These are phyloP conservation scores for Handroanthus guayacan DNA, from an alignment of 257 asterid genomes.

Conservation along the genomic window DNA sequence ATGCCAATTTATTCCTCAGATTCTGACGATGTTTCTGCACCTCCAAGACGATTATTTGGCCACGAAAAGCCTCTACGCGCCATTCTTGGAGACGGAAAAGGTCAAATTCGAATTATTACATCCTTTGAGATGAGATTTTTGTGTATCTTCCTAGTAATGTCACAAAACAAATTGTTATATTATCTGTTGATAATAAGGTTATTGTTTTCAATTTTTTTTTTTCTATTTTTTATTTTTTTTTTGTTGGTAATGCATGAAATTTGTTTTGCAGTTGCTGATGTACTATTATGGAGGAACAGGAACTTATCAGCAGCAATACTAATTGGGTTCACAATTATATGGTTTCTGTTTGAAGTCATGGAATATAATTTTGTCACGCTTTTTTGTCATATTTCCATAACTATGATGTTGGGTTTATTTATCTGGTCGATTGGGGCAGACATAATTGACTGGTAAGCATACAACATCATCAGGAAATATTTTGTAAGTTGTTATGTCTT, in stretches of 20 bases:
- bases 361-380: conserved; percentile 76
- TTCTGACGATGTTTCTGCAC: conserved; percentile 54
- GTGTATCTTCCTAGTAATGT: neutral
- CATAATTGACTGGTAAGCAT: conserved; percentile 55
- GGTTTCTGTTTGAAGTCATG: conserved; percentile 81
- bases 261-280: conserved; percentile 65
- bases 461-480: neutral
- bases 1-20: conserved; percentile 48
- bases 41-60: conserved; percentile 55
- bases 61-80: conserved; percentile 60
- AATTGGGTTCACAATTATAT: conserved; percentile 59
- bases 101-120: conserved; percentile 29
- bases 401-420: conserved; percentile 57
- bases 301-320: conserved; percentile 71
- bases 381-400: conserved; percentile 57
- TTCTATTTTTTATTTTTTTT: too few species aligned
- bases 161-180: neutral
- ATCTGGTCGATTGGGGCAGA: conserved; percentile 77
- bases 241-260: neutral
- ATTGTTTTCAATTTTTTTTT: too few species aligned
- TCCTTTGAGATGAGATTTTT: neutral
- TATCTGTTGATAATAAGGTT: too few species aligned
- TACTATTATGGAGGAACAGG: conserved; percentile 74
- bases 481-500: too few species aligned
- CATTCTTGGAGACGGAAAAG: conserved; percentile 78